A percentile compares a stretch with the other conserved stretches of the same genome.
phyloP scores from a whole-genome alignment of 176 grass and related monocot species.

The Stipa capillata region DNA sequence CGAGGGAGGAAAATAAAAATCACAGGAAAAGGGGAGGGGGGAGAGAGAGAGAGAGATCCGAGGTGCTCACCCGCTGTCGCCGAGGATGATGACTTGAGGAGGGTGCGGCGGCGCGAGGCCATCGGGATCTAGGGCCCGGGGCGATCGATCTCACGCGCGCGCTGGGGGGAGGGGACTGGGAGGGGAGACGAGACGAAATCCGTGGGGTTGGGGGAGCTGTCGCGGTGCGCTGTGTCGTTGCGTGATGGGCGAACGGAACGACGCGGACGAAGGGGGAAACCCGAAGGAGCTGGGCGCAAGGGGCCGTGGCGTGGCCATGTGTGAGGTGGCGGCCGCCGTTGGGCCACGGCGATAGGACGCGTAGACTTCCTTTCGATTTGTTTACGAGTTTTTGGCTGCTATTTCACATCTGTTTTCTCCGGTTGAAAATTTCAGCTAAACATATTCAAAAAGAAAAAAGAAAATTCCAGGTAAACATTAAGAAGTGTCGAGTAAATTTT shows the following conservation, averaged over 20 bases:
- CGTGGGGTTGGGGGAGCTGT: neutral
- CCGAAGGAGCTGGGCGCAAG: neutral
- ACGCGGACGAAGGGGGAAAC: neutral
- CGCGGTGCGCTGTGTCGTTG: neutral
- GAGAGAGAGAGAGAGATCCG: slow-evolving; percentile 39
- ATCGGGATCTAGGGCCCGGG: slow-evolving; percentile 39
- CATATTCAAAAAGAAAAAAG: no score
- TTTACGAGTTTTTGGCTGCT: no score
- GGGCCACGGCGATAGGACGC: neutral
- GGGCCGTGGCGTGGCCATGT: no score
- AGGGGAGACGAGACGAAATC: slow-evolving; percentile 1
- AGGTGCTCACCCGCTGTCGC: slow-evolving; percentile 89
- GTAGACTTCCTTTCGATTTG: neutral
- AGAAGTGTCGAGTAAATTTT: no score
- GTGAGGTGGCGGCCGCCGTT: neutral
- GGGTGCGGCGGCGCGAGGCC: slow-evolving; percentile 73
- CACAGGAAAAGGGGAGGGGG: neutral
- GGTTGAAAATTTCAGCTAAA: no score
- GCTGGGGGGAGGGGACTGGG: neutral
- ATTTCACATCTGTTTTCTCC: no score
- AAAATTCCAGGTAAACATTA: no score
- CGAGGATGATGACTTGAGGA: slow-evolving; percentile 99
- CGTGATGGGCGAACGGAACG: neutral
- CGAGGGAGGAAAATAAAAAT: neutral
- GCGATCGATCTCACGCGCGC: slow-evolving; percentile 17